Conservation (phyloP, 108 stramenopile species). For the Licmophora abbreviata region DNA sequence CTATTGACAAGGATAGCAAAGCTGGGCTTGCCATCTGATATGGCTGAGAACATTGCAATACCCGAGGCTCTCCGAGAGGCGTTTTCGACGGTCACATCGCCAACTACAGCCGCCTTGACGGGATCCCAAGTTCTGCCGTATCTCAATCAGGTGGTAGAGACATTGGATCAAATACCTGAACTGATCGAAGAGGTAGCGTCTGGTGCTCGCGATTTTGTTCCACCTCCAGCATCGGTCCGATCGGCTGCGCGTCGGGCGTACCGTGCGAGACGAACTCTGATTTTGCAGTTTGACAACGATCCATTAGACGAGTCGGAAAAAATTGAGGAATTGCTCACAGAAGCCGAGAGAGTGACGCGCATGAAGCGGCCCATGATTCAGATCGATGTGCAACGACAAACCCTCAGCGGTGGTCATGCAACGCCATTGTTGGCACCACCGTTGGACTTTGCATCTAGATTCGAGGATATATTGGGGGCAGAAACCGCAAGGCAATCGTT, state of each 20-base stretch:
- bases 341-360: conserved; percentile 74
- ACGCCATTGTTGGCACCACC: conserved; percentile 65
- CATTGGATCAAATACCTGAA: conserved; percentile 85
- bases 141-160: conserved; percentile 56
- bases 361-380: conserved; percentile 90
- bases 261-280: conserved; percentile 76
- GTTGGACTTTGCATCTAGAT: conserved; percentile 40
- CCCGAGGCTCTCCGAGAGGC: conserved; percentile 45
- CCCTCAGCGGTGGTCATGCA: conserved; percentile 58
- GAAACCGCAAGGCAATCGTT: conserved; percentile 40
- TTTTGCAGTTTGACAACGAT: conserved; percentile 83
- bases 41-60: conserved; percentile 21
- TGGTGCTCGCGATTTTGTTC: conserved; percentile 84
- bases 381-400: conserved; percentile 67
- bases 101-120: conserved; percentile 32
- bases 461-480: conserved; percentile 57
- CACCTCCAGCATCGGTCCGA: conserved; percentile 62
- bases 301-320: conserved; percentile 82
- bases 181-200: conserved; percentile 76
- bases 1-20: conserved; percentile 16
- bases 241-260: conserved; percentile 76
- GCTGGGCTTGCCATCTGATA: conserved; percentile 9
- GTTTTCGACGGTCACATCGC: conserved; percentile 29
- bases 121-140: conserved; percentile 56
- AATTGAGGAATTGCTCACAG: conserved; percentile 72